phyloP scores from a whole-genome alignment of 2,329 filamentous ascomycete genomes.

The Cordyceps tenuipes region DNA sequence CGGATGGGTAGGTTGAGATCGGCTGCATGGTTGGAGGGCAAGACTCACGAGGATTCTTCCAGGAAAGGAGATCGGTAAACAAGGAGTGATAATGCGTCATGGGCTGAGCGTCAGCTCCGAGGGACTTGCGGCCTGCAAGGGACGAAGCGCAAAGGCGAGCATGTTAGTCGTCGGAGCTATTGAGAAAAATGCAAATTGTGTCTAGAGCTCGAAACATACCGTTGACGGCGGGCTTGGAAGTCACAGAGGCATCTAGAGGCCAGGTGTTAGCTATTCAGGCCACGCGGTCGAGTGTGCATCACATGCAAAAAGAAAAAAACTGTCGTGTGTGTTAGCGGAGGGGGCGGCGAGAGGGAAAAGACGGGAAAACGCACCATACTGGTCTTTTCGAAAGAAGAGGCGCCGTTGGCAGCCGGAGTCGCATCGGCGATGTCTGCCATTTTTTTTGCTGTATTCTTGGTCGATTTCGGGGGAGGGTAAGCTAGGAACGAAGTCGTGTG shows the following conservation, averaged over 20 bases:
- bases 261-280: conserved; percentile 9
- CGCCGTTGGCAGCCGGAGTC: conserved; percentile 36
- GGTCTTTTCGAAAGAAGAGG: conserved; percentile 36
- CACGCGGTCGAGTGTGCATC: conserved; percentile 10
- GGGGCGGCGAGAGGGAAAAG: conserved; percentile 9
- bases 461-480: not conserved
- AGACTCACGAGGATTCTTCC: conserved; percentile 57
- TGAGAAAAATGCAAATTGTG: not conserved
- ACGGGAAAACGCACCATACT: conserved; percentile 41
- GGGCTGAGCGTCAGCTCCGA: conserved; percentile 33
- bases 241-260: conserved; percentile 6
- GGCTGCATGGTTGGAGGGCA: not conserved
- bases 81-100: conserved; percentile 64
- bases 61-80: conserved; percentile 61
- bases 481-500: not conserved
- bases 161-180: not conserved
- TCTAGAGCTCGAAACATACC: conserved; percentile 23
- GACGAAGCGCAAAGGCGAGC: not conserved
- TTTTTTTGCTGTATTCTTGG: conserved; percentile 12
- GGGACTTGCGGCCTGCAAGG: conserved; percentile 5
- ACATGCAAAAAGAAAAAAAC: conserved; percentile 12
- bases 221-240: conserved; percentile 17
- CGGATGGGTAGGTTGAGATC: conserved; percentile 1
- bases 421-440: conserved; percentile 37
- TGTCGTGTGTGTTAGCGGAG: conserved; percentile 8